Base-by-base conservation (phyloP, 306 rosid genomes). In the Dryas drummondii region DNA sequence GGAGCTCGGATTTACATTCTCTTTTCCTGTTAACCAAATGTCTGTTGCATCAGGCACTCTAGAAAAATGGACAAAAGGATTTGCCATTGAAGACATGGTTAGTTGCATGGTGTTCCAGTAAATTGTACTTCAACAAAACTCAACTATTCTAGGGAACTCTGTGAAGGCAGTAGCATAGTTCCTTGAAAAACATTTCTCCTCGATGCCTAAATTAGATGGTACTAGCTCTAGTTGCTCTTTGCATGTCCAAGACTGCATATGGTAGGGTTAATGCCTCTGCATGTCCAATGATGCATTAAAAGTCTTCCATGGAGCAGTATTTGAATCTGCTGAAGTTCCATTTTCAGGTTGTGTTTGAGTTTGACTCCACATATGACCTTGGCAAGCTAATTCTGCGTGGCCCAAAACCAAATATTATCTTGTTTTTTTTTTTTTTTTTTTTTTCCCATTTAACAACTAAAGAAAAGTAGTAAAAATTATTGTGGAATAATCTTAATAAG, bases 21-120 rank as follows among this genome's bases (percentile, higher is more conserved):
- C 98, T 78, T 93, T 89, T 88, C 98, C 98, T 2, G 89, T 91
- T 76, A 93, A 85, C 76, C 98, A 93, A 83, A 68, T 76, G 60
- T 89, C 96, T 50, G 80, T 88, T 68, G 82, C 97, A 37, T 88
- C 96, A 5, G 98, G 98, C 82, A 80, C 84, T 81, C 80, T 93
- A 79, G 89, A 91, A 72, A 93, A 91, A 81, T 89, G 98, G 98
- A 93, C 98, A 37, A 93, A 93, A 87, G 96, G 87, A 72, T 93
- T 89, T 79, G 77, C 83, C 59, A 86, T 91, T 78, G 86, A 27
- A 56, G 88, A 91, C 80, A 84, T 70, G 98, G 98, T 93, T 82
- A 87, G 97, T 90, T 71, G 49, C 15, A 42, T 81, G 76, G 80
- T 60, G 61, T 81, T 75, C 26, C 6, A 46, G 50, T 76, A 49